A percentile compares a stretch with the other conserved stretches of the same genome.
Evolutionary conservation across 2,329 filamentous ascomycete species (phyloP).

Genomic region (Colletotrichum sojae): DNA sequence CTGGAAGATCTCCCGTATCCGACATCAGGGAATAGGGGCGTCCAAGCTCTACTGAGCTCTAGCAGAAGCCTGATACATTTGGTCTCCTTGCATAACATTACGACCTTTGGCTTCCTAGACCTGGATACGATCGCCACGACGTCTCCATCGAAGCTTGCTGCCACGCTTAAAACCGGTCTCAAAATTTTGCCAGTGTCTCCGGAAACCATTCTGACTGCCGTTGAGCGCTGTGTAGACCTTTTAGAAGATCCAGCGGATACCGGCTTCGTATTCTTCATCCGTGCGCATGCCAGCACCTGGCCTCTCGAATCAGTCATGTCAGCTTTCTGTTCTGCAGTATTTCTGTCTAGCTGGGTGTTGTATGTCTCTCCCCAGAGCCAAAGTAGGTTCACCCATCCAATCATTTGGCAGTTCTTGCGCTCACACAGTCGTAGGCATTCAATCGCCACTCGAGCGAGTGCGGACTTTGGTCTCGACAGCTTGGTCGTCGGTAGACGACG

Average conservation of each 20-base stretch:
- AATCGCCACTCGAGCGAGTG: too few relatives aligned
- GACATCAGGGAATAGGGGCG: too few relatives aligned
- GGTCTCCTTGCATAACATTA: background rate
- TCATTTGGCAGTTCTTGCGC: too few relatives aligned
- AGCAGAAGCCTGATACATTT: background rate
- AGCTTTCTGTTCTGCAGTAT: background rate
- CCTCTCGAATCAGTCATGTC: background rate
- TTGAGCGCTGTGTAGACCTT: background rate
- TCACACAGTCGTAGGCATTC: too few relatives aligned
- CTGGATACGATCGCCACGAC: background rate
- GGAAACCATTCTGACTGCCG: background rate
- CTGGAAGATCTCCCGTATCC: too few relatives aligned
- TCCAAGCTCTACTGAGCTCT: too few relatives aligned
- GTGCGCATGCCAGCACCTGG: background rate
- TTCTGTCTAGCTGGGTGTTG: background rate
- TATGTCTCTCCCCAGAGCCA: background rate
- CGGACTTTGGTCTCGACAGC: too few relatives aligned
- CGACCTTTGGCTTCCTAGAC: background rate
- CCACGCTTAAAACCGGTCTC: background rate
- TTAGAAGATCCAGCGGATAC: constrained; percentile 1
- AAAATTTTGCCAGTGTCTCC: too few relatives aligned
- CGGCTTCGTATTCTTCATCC: background rate
- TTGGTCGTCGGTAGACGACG: background rate
- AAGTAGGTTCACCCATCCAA: too few relatives aligned
- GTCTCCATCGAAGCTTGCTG: background rate